Evolutionary conservation across 768 basidiomycete species (phyloP), one percentile per base, ranked within the genome.

Genomic region (Gloeophyllum trabeum): DNA sequence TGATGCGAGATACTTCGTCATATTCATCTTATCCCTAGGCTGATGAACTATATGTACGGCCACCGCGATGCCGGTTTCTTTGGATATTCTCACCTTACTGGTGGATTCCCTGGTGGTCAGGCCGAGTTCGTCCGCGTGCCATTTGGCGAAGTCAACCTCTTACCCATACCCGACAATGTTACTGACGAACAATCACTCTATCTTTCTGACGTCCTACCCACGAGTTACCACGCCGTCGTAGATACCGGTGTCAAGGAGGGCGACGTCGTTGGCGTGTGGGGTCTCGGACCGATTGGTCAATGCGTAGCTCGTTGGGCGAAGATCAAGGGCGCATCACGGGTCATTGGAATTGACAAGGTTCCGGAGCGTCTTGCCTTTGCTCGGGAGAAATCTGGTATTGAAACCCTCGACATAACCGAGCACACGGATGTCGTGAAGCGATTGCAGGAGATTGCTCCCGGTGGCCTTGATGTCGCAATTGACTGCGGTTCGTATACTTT

Each of bases 121-220:
- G 78, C 83, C 0, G 83, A 87, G 55, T 85, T 78, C 50, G 76
- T 80, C 3, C 69, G 79, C 24, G 76, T 87, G 2, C 83, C 81
- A 0, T 71, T 73, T 51, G 86, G 78, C 28, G 70, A 81, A 37
- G 75, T 80, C 34, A 88, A 87, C 58, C 66, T 80, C 25, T 66
- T 86, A 21, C 76, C 75, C 21, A 69, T 88, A 2, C 84, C 85
- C 1, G 72, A 80, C 43, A 61, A 65, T 12, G 63, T 90, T 5
- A 50, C 75, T 3, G 75, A 86, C 57, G 81, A 85, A 61, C 66
- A 73, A 45, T 75, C 62, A 0, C 47, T 76, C 1, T 75, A 69
- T 51, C 64, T 79, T 4, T 76, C 71, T 6, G 76, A 80, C 43
- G 67, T 88, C 30, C 62, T 86, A 4, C 75, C 77, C 1, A 87